Conservation (phyloP, 179 eudicot genomes). For the Spergularia azorica region DNA sequence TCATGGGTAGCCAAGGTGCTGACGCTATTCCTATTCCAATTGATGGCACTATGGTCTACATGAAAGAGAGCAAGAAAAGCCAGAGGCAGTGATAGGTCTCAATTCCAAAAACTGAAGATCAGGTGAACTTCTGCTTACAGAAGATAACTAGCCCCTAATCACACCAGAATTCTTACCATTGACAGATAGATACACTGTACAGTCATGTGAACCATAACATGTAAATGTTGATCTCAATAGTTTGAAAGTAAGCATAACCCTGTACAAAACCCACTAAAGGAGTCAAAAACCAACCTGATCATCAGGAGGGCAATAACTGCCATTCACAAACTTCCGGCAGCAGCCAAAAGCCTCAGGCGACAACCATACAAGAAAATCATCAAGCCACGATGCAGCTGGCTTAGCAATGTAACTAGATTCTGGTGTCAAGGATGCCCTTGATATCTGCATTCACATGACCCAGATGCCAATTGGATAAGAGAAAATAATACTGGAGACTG, state of each 20-base stretch:
- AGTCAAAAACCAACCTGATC: conserved; percentile 69
- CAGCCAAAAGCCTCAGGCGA: conserved; percentile 99
- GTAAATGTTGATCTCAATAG: background rate
- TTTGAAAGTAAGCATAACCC: background rate
- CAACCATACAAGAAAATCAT: conserved; percentile 98
- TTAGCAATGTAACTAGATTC: conserved; percentile 91
- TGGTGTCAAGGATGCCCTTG: conserved; percentile 85
- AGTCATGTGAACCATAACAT: too few relatives aligned
- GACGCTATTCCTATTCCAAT: background rate
- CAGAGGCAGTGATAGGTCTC: background rate
- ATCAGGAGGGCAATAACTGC: conserved; percentile 91
- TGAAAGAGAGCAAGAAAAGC: background rate
- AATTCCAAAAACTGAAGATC: background rate
- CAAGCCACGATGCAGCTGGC: conserved; percentile 99
- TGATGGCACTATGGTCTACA: background rate
- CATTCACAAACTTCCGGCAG: conserved; percentile 91
- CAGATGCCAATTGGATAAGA: background rate
- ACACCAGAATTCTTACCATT: background rate
- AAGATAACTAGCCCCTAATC: background rate
- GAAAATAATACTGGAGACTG: background rate
- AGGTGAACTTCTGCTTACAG: background rate
- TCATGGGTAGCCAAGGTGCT: too few relatives aligned
- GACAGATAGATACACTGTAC: background rate
- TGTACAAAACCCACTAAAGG: background rate
- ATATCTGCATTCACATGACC: conserved; percentile 57